Conservation (phyloP, 768 basidiomycete species). For the Termitomyces sp. region DNA sequence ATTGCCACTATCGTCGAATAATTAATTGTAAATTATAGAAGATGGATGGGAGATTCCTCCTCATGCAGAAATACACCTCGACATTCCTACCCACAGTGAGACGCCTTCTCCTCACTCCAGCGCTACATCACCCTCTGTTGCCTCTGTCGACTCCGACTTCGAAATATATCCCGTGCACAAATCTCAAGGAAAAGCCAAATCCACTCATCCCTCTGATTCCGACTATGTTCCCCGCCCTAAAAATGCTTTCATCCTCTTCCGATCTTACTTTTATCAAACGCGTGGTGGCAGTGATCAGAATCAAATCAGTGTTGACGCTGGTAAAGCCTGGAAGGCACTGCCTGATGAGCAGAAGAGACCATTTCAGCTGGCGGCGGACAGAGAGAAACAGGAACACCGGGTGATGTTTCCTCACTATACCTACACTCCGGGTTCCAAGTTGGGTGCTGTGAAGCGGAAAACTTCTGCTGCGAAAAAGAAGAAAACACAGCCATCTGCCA, state of each 20-base stretch:
- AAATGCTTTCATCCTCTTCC: conserved; percentile 35
- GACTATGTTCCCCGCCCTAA: conserved; percentile 28
- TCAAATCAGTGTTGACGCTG: conserved; percentile 27
- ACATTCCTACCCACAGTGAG: neutral
- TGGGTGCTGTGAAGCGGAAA: conserved; percentile 12
- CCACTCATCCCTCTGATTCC: conserved; percentile 8
- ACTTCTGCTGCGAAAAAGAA: neutral
- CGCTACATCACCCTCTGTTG: conserved; percentile 8
- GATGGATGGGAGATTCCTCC: conserved; percentile 16
- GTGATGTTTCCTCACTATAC: conserved; percentile 22
- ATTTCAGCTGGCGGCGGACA: conserved; percentile 15
- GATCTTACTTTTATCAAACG: conserved; percentile 21
- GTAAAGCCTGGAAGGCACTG: conserved; percentile 23
- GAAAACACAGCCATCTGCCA: conserved; percentile 1
- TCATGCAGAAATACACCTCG: neutral
- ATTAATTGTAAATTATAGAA: conserved; percentile 8
- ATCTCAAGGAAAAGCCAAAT: conserved; percentile 11
- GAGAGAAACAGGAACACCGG: conserved; percentile 23
- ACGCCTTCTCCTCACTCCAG: conserved; percentile 7
- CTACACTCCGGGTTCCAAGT: conserved; percentile 18
- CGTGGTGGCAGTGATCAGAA: conserved; percentile 23
- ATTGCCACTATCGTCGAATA: neutral
- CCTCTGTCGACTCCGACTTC: conserved; percentile 10
- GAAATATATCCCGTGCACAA: neutral
- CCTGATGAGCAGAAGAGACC: conserved; percentile 16